These are phyloP conservation scores for Hyaloscypha hepaticicola DNA, from an alignment of 495 filamentous ascomycete genomes.

Conservation along the genomic window DNA sequence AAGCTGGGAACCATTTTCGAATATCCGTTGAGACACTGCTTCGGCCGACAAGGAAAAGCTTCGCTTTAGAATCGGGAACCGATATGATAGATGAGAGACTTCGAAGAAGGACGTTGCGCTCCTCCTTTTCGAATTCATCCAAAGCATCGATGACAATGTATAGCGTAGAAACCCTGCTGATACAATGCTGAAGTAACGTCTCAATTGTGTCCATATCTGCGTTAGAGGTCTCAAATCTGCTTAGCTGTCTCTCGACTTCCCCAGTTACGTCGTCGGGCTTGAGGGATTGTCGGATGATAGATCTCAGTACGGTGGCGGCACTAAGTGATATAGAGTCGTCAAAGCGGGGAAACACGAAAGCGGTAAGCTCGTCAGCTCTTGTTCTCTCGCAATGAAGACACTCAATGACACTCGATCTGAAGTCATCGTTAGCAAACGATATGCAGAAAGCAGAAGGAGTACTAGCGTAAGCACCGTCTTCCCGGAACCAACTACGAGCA, in stretches of 20 bases:
- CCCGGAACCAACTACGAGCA: constrained; percentile 31
- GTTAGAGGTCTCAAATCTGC: constrained; percentile 12
- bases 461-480: constrained; percentile 34
- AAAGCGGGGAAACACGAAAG: constrained; percentile 27
- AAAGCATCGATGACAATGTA: constrained; percentile 31
- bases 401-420: constrained; percentile 29
- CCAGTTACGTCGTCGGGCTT: constrained; percentile 19
- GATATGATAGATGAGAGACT: constrained; percentile 23
- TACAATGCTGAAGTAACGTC: constrained; percentile 21
- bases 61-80: constrained; percentile 19
- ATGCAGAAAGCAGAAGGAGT: constrained; percentile 16
- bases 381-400: constrained; percentile 21
- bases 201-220: constrained; percentile 21
- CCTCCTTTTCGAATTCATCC: constrained; percentile 27
- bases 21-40: constrained; percentile 18
- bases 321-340: constrained; percentile 28
- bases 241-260: constrained; percentile 15
- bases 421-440: constrained; percentile 11
- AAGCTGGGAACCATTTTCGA: constrained; percentile 16
- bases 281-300: constrained; percentile 28
- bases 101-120: constrained; percentile 21
- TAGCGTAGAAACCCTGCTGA: constrained; percentile 15
- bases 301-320: constrained; percentile 29
- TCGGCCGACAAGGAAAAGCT: constrained; percentile 20
- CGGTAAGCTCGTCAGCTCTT: constrained; percentile 19